Conservation (phyloP, 306 rosid genomes). For the Acacia melanoxylon region DNA sequence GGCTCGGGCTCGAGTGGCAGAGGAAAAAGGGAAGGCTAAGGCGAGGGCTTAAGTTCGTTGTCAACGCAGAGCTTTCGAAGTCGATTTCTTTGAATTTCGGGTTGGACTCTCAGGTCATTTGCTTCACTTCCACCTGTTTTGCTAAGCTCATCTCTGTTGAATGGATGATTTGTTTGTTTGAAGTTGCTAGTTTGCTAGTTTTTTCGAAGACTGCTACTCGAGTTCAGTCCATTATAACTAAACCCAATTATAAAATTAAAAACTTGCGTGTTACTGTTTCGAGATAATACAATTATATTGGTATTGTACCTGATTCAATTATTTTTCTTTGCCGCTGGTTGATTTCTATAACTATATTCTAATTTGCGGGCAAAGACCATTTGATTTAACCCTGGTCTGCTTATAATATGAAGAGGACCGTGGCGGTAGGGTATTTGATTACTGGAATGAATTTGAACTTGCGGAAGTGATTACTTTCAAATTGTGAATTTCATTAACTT, state of each 20-base stretch:
- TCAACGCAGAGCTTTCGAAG: slow-evolving; percentile 68
- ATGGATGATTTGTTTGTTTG: neutral
- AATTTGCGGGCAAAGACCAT: neutral
- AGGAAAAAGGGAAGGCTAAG: slow-evolving; percentile 33
- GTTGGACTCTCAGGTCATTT: slow-evolving; percentile 67
- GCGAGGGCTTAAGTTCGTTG: slow-evolving; percentile 47
- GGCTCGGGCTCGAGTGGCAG: slow-evolving; percentile 40
- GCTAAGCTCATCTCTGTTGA: neutral
- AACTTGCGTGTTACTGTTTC: slow-evolving; percentile 6
- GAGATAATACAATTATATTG: neutral
- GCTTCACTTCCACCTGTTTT: slow-evolving; percentile 14
- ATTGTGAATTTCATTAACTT: neutral
- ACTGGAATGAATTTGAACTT: neutral
- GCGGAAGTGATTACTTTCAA: neutral
- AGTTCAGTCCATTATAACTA: neutral
- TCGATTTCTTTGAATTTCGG: slow-evolving; percentile 48
- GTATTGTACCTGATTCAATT: neutral
- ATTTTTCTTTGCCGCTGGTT: neutral
- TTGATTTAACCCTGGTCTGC: neutral
- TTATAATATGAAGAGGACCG: neutral
- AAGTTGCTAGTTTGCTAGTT: neutral
- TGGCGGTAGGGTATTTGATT: neutral
- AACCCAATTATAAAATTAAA: neutral
- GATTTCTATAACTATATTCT: neutral
- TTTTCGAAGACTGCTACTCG: neutral